Percentiles rank a stretch among this genome's conserved stretches.
phyloP scores from a whole-genome alignment of 1,284 basidiomycete species.

The Porogramme epimiltina region DNA sequence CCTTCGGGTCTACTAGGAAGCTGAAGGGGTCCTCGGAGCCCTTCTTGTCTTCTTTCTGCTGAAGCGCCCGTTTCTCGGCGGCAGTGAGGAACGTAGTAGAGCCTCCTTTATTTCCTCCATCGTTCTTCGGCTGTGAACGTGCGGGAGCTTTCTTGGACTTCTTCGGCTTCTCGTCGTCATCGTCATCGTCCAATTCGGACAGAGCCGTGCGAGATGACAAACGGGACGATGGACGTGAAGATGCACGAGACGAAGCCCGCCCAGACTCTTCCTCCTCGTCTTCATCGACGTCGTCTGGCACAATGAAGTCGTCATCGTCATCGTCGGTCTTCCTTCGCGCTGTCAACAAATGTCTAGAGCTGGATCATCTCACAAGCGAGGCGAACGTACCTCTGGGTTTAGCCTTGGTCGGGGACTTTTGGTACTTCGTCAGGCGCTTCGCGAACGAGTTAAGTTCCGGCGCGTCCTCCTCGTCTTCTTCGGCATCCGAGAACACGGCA shows the following conservation, averaged over 20 bases:
- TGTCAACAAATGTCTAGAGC: constrained; percentile 15
- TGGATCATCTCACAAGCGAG: background rate
- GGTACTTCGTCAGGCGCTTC: constrained; percentile 62
- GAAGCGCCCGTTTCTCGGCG: constrained; percentile 79
- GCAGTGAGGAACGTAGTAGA: constrained; percentile 72
- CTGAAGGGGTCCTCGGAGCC: constrained; percentile 79
- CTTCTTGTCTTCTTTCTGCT: constrained; percentile 84
- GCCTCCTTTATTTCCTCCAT: constrained; percentile 24
- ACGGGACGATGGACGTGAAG: constrained; percentile 40
- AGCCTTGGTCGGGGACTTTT: constrained; percentile 56
- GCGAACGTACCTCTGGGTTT: constrained; percentile 37
- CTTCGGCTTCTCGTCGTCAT: constrained; percentile 18
- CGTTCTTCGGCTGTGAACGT: constrained; percentile 34
- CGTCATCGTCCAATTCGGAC: constrained; percentile 17
- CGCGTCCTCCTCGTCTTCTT: constrained; percentile 47
- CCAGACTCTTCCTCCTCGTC: constrained; percentile 27
- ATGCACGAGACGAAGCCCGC: constrained; percentile 29
- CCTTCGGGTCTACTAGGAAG: constrained; percentile 79
- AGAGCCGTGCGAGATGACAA: constrained; percentile 38
- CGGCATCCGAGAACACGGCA: constrained; percentile 37
- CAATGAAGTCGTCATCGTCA: constrained; percentile 71
- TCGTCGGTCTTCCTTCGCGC: constrained; percentile 42
- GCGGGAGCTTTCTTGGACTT: constrained; percentile 20
- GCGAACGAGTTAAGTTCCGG: constrained; percentile 49
- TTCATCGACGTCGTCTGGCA: constrained; percentile 52